phyloP scores from a whole-genome alignment of 768 basidiomycete genomes.

The Rhodotorula kratochvilovae region DNA sequence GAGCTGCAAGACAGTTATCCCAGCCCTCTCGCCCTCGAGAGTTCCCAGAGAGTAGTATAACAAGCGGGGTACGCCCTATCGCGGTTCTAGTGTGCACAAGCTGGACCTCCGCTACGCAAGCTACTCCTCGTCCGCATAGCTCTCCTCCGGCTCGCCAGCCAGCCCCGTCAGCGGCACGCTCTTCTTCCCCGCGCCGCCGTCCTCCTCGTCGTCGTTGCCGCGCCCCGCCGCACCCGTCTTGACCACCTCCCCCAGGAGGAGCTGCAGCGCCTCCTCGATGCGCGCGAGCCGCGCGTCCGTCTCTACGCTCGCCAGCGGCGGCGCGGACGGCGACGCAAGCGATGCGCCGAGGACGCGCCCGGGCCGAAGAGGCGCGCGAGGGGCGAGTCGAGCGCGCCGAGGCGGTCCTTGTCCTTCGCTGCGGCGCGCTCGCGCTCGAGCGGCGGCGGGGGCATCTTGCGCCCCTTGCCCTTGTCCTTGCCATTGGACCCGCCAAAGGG shows the following conservation, averaged over 20 bases:
- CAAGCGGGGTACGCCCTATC: no score
- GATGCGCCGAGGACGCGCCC: neutral
- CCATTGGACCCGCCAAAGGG: no score
- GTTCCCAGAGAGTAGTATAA: neutral
- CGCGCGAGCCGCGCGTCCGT: conserved; percentile 5
- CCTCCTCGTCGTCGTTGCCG: neutral
- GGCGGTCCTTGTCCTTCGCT: neutral
- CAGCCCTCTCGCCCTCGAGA: no score
- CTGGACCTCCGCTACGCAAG: no score
- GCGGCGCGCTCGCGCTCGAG: neutral
- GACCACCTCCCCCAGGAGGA: conserved; percentile 31
- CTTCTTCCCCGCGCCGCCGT: neutral
- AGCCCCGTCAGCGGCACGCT: conserved; percentile 9
- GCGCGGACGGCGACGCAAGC: no score
- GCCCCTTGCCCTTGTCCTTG: neutral
- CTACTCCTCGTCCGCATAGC: neutral
- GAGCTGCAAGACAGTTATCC: neutral
- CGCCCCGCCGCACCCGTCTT: neutral
- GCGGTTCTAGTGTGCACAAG: neutral
- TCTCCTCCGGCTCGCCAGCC: conserved; percentile 8
- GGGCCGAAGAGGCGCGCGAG: conserved; percentile 11
- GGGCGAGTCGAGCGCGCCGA: neutral
- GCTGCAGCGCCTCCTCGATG: conserved; percentile 31
- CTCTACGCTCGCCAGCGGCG: no score
- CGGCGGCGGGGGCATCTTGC: neutral